Conservation (phyloP, 129 eudicot species). For the Lactuca saligna region DNA sequence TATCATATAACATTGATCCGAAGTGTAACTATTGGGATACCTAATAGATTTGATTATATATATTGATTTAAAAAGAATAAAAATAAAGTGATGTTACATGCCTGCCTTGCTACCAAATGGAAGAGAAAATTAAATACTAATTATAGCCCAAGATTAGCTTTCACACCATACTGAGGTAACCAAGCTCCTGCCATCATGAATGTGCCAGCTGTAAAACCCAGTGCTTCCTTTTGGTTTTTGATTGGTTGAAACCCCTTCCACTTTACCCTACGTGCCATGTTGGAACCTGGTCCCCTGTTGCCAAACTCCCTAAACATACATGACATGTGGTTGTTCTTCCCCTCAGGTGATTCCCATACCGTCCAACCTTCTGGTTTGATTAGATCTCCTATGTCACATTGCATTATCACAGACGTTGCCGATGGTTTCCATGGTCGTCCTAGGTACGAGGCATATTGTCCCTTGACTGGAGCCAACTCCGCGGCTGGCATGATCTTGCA, state of each 20-base stretch:
- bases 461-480: conserved; percentile 31
- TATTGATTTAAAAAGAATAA: not conserved
- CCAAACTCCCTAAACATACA: conserved; percentile 43
- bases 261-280: conserved; percentile 34
- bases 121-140: conserved; percentile 6
- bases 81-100: conserved; percentile 20
- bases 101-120: conserved; percentile 5
- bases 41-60: conserved; percentile 3
- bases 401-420: conserved; percentile 42
- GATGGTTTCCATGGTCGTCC: conserved; percentile 64
- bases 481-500: conserved; percentile 46
- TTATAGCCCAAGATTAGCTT: conserved; percentile 36
- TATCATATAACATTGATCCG: not conserved
- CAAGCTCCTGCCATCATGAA: conserved; percentile 35
- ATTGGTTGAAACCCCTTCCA: conserved; percentile 29
- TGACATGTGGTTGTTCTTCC: conserved; percentile 40
- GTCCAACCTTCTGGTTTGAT: conserved; percentile 58
- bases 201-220: conserved; percentile 32
- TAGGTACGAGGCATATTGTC: conserved; percentile 35
- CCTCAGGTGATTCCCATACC: conserved; percentile 37
- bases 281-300: conserved; percentile 59
- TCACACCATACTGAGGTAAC: conserved; percentile 38
- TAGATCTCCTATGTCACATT: conserved; percentile 49
- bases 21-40: not conserved
- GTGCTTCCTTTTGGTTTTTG: conserved; percentile 28